Base-by-base conservation (phyloP, 441 rosid species). In the Kokia cookei region DNA sequence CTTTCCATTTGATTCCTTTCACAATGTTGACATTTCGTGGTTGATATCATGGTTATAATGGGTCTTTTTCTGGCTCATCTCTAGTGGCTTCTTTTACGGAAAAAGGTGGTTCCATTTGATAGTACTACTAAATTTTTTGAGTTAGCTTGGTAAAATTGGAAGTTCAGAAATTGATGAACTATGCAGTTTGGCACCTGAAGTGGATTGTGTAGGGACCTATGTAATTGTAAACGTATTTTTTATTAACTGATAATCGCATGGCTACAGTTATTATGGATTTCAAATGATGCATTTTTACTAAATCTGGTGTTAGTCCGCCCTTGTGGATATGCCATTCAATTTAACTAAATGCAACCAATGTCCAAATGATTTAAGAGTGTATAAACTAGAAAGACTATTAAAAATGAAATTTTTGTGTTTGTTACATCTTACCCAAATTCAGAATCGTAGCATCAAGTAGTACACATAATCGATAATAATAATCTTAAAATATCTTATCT, bases 1-100 rank as follows among this genome's bases (percentile, higher is more conserved):
- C 73, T 54, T 19, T 68, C 58, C 27, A 63, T 78, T 71, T 71
- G 71, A 74, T 76, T 77, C 76, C 69, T 69, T 69, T 69, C 60
- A 26, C 2, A 5, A 17, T 27, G 42, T n/a, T 29, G 48, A 24
- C 37, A 13, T 77, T 65, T 73, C 61, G 19, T 6, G 10, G 11
- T 19, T 35, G 19, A 35, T 35, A 37, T 61, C 74, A 26, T 71
- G 35, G 40, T 47, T 27, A n/a, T 65, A 57, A 42, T 11, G 43
- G 27, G 9, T 55, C 62, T 48, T 24, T 26, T 15, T 26, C 29
- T 68, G 32, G 4, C 26, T 12, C 43, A 7, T 29, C 4, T 4
- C 26, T 50, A 7, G 32, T 50, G 14, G 22, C 69, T 26, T 50
- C 2, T 48, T 29, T 47, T 67, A 66, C n/a, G 14, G 40, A 66